These are phyloP conservation scores for Paramecium octaurelia DNA, from an alignment of 73 alveolate genomes.

Conservation along the genomic window DNA sequence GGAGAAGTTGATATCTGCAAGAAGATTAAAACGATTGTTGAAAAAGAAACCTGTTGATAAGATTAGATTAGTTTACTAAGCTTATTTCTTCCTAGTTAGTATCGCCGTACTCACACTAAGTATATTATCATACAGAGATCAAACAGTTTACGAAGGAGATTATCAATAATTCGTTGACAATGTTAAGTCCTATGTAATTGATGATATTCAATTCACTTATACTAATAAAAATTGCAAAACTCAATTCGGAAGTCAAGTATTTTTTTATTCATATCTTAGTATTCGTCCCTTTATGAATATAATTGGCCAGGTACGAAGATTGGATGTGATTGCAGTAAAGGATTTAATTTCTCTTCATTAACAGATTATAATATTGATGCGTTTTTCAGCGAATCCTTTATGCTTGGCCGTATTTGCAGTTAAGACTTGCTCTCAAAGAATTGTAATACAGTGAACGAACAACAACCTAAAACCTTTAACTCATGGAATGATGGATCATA, in stretches of 20 bases:
- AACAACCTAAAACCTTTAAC: neutral
- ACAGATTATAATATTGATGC: neutral
- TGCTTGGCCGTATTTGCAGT: constrained; percentile 5
- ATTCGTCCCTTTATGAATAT: neutral
- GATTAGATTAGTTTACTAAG: neutral
- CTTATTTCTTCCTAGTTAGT: constrained; percentile 3
- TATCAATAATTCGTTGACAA: neutral
- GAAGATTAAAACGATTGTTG: neutral
- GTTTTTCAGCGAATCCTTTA: neutral
- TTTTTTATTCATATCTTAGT: neutral
- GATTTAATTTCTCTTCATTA: neutral
- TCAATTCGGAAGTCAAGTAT: neutral
- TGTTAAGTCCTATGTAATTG: neutral
- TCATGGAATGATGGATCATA: constrained; percentile 24
- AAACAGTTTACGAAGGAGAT: neutral
- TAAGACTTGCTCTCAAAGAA: neutral
- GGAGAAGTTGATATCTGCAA: neutral
- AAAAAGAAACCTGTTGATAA: neutral
- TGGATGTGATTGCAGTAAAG: constrained; percentile 45
- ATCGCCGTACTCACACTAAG: neutral
- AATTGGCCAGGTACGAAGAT: constrained; percentile 6
- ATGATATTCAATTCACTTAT: constrained; percentile 23
- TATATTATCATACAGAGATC: neutral
- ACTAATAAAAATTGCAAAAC: neutral
- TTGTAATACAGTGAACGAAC: constrained; percentile 9